Percentiles rank a stretch among this genome's conserved stretches.
Evolutionary conservation across 2,329 filamentous ascomycete genomes (phyloP).

Genomic region (Pleurostoma richardsiae): DNA sequence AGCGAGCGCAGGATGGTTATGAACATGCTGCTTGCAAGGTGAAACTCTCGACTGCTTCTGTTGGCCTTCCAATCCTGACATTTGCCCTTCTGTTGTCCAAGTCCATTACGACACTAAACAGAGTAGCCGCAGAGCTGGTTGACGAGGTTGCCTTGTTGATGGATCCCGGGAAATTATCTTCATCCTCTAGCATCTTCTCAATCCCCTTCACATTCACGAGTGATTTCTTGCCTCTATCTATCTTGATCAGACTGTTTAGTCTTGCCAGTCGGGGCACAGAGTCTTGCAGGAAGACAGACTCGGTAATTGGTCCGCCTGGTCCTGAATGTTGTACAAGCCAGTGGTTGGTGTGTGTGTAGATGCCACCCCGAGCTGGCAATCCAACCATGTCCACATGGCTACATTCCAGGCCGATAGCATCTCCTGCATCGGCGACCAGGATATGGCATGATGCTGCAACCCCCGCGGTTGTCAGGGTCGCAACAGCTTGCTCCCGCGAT

Average conservation of each 20-base stretch:
- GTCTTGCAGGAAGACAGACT: constrained; percentile 2
- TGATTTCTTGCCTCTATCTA: not conserved
- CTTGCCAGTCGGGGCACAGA: constrained; percentile 1
- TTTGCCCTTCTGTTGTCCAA: constrained; percentile 2
- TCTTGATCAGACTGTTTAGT: not conserved
- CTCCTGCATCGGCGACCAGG: constrained; percentile 5
- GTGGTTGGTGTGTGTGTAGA: constrained; percentile 7
- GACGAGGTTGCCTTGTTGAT: constrained; percentile 3
- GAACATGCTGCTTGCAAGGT: not conserved
- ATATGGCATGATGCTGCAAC: constrained; percentile 9
- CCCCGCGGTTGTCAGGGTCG: not conserved
- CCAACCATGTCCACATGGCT: constrained; percentile 1
- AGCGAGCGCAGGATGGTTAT: too few relatives aligned
- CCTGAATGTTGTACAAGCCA: constrained; percentile 4
- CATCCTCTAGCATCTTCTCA: constrained; percentile 4
- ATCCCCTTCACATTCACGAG: not conserved
- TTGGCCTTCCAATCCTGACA: constrained; percentile 7
- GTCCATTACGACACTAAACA: constrained; percentile 9
- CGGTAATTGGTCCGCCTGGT: constrained; percentile 1
- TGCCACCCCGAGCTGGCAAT: not conserved
- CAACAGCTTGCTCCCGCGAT: constrained; percentile 15
- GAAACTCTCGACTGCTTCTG: not conserved
- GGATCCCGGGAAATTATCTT: constrained; percentile 4
- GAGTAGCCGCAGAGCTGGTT: not conserved
- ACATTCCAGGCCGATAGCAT: constrained; percentile 6